These are phyloP conservation scores for Pichia cephalocereana DNA, from an alignment of 805 yeast species.

Conservation along the genomic window DNA sequence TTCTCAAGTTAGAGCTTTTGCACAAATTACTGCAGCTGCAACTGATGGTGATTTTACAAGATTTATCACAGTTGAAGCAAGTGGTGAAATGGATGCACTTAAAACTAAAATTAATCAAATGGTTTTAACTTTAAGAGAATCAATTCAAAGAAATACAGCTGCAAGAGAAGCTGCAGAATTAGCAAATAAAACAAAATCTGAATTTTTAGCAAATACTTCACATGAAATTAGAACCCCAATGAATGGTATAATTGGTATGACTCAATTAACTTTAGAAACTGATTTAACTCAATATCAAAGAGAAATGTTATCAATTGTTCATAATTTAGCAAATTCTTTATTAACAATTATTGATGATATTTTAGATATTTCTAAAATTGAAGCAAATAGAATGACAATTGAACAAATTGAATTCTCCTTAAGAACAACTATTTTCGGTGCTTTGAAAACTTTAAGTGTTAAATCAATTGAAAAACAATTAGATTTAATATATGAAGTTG, in stretches of 20 bases:
- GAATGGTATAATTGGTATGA: constrained; percentile 91
- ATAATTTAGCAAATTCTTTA: constrained; percentile 76
- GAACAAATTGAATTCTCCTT: constrained; percentile 82
- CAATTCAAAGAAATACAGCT: constrained; percentile 84
- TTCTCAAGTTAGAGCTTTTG: constrained; percentile 87
- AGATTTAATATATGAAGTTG: constrained; percentile 72
- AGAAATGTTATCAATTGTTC: constrained; percentile 85
- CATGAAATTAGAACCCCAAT: constrained; percentile 87
- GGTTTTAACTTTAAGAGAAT: constrained; percentile 81
- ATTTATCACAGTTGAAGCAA: constrained; percentile 83
- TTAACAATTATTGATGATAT: constrained; percentile 85
- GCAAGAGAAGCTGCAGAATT: constrained; percentile 92
- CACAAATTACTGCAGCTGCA: constrained; percentile 89
- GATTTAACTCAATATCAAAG: constrained; percentile 86
- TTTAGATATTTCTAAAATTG: constrained; percentile 86
- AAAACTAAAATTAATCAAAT: constrained; percentile 63
- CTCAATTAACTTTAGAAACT: constrained; percentile 80
- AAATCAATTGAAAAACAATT: constrained; percentile 82
- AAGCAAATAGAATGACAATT: constrained; percentile 88
- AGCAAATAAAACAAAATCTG: constrained; percentile 84
- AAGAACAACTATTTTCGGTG: constrained; percentile 84
- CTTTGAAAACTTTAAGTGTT: constrained; percentile 80
- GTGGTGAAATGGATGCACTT: constrained; percentile 80
- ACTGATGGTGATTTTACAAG: constrained; percentile 90
- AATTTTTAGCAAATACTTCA: constrained; percentile 81